Conservation (phyloP, 495 filamentous ascomycete species). For the Penicillium longicatenatum region DNA sequence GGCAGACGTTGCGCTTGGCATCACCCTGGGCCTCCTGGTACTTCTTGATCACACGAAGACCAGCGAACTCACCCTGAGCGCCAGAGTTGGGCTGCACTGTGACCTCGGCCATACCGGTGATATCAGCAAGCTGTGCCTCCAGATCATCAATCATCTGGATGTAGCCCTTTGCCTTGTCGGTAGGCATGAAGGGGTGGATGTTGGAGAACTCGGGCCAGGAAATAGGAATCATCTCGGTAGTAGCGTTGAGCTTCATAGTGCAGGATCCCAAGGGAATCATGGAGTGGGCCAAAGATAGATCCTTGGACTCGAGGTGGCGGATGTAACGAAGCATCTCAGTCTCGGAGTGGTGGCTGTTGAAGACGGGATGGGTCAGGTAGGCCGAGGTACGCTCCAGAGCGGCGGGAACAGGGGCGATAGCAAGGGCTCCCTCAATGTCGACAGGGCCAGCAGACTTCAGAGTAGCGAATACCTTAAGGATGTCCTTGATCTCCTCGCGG, state of each 20-base stretch:
- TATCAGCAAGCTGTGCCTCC: conserved; percentile 73
- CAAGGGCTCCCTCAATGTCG: conserved; percentile 46
- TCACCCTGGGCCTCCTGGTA: conserved; percentile 70
- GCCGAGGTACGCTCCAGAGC: conserved; percentile 68
- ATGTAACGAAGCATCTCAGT: conserved; percentile 96
- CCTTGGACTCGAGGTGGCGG: conserved; percentile 90
- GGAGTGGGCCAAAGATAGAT: conserved; percentile 91
- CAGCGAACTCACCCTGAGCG: conserved; percentile 95
- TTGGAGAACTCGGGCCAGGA: conserved; percentile 83
- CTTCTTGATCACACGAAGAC: conserved; percentile 88
- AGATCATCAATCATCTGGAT: conserved; percentile 67
- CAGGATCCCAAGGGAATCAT: conserved; percentile 99
- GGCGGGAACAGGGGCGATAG: conserved; percentile 55
- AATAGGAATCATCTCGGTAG: conserved; percentile 89
- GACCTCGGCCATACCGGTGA: conserved; percentile 89
- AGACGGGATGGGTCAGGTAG: conserved; percentile 90
- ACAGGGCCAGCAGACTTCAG: conserved; percentile 37
- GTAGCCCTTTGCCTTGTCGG: conserved; percentile 68
- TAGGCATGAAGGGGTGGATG: conserved; percentile 81
- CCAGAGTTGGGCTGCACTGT: conserved; percentile 97
- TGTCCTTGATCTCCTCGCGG: conserved; percentile 58
- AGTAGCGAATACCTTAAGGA: conserved; percentile 59
- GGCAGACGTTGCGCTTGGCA: conserved; percentile 83
- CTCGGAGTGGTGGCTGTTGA: conserved; percentile 97
- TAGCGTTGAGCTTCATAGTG: conserved; percentile 99